These are phyloP conservation scores for Eragrostis curvula DNA, from an alignment of 176 grass and related monocot species.

Conservation along the genomic window DNA sequence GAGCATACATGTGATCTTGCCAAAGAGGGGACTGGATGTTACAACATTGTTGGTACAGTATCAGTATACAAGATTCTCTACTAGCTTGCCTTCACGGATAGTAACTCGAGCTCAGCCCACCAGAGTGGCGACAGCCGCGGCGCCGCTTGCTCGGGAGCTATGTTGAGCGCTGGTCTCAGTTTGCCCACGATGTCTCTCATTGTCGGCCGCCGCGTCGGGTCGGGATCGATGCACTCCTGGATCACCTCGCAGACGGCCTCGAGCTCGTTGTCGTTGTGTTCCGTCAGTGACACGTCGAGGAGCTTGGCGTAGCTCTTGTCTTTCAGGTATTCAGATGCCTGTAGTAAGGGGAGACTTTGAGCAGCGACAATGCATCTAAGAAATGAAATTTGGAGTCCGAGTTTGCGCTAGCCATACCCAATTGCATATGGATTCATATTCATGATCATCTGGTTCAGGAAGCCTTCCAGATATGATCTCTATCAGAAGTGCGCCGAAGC, in stretches of 20 bases:
- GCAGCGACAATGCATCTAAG: background rate
- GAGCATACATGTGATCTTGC: background rate
- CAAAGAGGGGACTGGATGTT: background rate
- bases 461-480: constrained; percentile 83
- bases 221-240: constrained; percentile 59
- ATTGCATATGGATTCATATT: constrained; percentile 55
- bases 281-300: constrained; percentile 61
- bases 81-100: constrained; percentile 79
- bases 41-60: constrained; percentile 41
- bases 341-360: constrained; percentile 1
- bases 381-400: constrained; percentile 10
- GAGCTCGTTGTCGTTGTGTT: constrained; percentile 57
- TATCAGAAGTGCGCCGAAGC: constrained; percentile 68
- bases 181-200: constrained; percentile 67
- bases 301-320: constrained; percentile 57
- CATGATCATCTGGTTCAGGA: constrained; percentile 54
- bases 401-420: constrained; percentile 53
- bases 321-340: constrained; percentile 72
- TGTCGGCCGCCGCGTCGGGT: constrained; percentile 51
- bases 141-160: constrained; percentile 77
- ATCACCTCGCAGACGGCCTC: constrained; percentile 75
- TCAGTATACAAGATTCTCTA: constrained; percentile 28
- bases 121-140: constrained; percentile 87
- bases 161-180: constrained; percentile 48
- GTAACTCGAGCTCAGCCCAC: constrained; percentile 97